Evolutionary conservation across 768 basidiomycete species (phyloP).

Genomic region (Lactarius deliciosus): DNA sequence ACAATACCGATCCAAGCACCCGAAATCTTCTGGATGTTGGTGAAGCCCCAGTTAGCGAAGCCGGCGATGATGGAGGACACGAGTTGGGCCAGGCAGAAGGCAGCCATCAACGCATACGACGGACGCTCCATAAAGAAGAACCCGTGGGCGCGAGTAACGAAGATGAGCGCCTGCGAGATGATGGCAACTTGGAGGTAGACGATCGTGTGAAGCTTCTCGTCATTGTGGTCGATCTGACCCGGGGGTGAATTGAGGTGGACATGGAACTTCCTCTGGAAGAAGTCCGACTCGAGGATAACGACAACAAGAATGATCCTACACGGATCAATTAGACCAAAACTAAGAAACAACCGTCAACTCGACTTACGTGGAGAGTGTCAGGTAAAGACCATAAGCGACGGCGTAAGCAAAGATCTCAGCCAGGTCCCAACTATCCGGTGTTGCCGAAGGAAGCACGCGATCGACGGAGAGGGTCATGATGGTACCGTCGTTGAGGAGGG

Average conservation of each 20-base stretch:
- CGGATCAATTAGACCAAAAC: slow-evolving; percentile 18
- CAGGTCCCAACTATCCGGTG: slow-evolving; percentile 95
- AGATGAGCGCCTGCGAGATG: slow-evolving; percentile 97
- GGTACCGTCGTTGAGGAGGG: slow-evolving; percentile 95
- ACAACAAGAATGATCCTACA: slow-evolving; percentile 71
- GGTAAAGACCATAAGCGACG: slow-evolving; percentile 91
- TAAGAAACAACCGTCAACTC: slow-evolving; percentile 16
- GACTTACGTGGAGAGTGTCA: slow-evolving; percentile 86
- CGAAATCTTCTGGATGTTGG: slow-evolving; percentile 71
- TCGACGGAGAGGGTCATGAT: slow-evolving; percentile 99
- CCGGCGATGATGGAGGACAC: slow-evolving; percentile 94
- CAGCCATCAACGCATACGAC: slow-evolving; percentile 81
- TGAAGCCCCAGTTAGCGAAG: slow-evolving; percentile 95
- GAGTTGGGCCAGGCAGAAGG: slow-evolving; percentile 92
- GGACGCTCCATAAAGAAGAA: slow-evolving; percentile 98
- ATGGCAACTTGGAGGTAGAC: slow-evolving; percentile 97
- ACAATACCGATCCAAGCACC: slow-evolving; percentile 97
- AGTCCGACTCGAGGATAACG: slow-evolving; percentile 81
- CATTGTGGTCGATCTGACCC: slow-evolving; percentile 49
- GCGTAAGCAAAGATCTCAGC: slow-evolving; percentile 96
- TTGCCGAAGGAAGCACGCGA: slow-evolving; percentile 89
- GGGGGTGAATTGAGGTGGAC: slow-evolving; percentile 49
- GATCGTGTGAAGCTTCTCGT: slow-evolving; percentile 80
- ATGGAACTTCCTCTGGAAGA: slow-evolving; percentile 87
- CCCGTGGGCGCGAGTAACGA: slow-evolving; percentile 90